These are phyloP conservation scores for Ballota nigra DNA, from an alignment of 257 asterid species.

Conservation along the genomic window DNA sequence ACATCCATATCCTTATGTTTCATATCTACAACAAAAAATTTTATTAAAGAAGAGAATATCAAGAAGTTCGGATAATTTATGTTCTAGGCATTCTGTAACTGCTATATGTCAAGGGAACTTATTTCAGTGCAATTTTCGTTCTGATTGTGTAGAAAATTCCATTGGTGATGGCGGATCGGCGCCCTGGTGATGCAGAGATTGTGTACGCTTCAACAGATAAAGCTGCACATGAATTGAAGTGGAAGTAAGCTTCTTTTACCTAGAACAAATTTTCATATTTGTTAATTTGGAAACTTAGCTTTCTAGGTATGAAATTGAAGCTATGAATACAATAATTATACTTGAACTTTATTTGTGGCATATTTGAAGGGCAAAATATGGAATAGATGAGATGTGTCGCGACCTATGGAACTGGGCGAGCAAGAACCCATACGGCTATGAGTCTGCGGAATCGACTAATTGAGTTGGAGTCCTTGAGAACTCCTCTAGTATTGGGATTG, in stretches of 20 bases:
- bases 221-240: constrained; percentile 70
- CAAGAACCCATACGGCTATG: constrained; percentile 79
- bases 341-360: neutral
- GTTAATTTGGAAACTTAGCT: neutral
- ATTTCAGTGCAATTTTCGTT: neutral
- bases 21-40: neutral
- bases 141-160: constrained; percentile 56
- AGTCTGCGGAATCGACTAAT: constrained; percentile 17
- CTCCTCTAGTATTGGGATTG: neutral
- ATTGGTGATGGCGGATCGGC: constrained; percentile 63
- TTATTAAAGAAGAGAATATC: neutral
- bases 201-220: constrained; percentile 68
- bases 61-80: neutral
- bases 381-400: constrained; percentile 69
- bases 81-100: neutral
- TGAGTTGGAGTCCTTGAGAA: neutral
- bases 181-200: constrained; percentile 90
- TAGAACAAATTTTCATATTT: neutral
- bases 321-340: neutral
- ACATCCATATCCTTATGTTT: neutral
- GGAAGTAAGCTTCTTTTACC: constrained; percentile 81
- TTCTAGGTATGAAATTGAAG: neutral
- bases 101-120: neutral
- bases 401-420: constrained; percentile 94
- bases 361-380: constrained; percentile 63